Conservation (phyloP, 2,329 filamentous ascomycete genomes). For the Fusarium sp. region DNA sequence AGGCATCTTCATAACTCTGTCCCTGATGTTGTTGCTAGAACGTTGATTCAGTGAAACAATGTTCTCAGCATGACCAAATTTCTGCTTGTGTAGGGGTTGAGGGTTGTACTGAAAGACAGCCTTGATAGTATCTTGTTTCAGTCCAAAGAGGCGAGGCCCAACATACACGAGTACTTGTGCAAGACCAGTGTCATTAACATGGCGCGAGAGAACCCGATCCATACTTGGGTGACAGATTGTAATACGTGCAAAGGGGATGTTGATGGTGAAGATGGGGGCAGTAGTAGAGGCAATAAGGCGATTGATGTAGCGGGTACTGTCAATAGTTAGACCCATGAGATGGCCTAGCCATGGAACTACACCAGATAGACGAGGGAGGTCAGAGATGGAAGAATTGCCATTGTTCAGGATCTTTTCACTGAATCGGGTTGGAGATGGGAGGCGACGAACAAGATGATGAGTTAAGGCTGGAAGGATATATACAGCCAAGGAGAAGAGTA, state of each 20-base stretch:
- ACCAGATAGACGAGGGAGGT: constrained; percentile 39
- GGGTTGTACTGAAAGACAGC: constrained; percentile 47
- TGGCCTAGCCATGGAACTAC: constrained; percentile 46
- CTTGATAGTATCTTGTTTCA: constrained; percentile 41
- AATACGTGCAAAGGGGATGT: constrained; percentile 47
- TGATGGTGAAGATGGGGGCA: constrained; percentile 48
- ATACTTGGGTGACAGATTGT: constrained; percentile 48
- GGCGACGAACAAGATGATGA: neutral
- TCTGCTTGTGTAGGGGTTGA: constrained; percentile 46
- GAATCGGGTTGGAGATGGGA: constrained; percentile 10
- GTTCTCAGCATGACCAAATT: constrained; percentile 46
- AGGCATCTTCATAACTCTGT: constrained; percentile 40
- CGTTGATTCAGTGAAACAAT: constrained; percentile 40
- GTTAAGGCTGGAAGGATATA: constrained; percentile 24
- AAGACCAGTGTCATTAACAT: constrained; percentile 49
- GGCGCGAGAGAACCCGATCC: constrained; percentile 46
- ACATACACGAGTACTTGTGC: constrained; percentile 50
- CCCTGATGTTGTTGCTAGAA: constrained; percentile 39
- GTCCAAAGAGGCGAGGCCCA: constrained; percentile 47
- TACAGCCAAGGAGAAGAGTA: constrained; percentile 1
- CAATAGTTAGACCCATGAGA: constrained; percentile 41
- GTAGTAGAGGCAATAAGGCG: constrained; percentile 41
- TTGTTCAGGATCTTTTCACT: constrained; percentile 14
- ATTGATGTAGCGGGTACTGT: constrained; percentile 48
- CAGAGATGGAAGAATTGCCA: constrained; percentile 33